phyloP scores from a whole-genome alignment of 2,329 filamentous ascomycete genomes.

The Alternaria metachromatica region DNA sequence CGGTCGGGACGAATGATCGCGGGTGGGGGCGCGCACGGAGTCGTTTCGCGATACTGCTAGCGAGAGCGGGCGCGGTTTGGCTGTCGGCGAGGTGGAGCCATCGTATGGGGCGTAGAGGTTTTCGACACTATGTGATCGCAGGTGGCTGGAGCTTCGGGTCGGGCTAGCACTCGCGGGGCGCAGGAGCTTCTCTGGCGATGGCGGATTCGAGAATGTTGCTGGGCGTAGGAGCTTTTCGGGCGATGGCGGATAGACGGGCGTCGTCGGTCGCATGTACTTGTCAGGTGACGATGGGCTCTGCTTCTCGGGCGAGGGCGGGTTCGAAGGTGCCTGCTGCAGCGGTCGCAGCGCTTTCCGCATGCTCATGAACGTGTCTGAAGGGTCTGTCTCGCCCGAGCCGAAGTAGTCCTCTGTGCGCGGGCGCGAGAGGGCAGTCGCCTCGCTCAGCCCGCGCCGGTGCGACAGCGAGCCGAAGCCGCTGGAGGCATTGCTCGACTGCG shows the following conservation, averaged over 20 bases:
- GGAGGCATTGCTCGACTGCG: conserved; percentile 75
- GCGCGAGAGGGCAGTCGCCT: conserved; percentile 65
- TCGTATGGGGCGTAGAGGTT: conserved; percentile 52
- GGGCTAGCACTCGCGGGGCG: conserved; percentile 22
- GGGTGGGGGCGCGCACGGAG: conserved; percentile 46
- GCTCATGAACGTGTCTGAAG: conserved; percentile 73
- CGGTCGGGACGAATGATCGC: conserved; percentile 41
- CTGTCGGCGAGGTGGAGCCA: conserved; percentile 51
- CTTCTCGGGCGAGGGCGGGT: conserved; percentile 33
- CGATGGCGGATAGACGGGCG: conserved; percentile 1
- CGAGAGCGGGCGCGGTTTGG: conserved; percentile 54
- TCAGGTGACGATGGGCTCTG: conserved; percentile 9
- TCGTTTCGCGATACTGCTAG: conserved; percentile 49
- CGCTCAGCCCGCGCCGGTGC: conserved; percentile 79
- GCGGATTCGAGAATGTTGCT: conserved; percentile 8
- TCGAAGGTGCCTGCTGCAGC: conserved; percentile 41
- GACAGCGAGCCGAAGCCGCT: conserved; percentile 57
- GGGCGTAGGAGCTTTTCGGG: conserved; percentile 35
- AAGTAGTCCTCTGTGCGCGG: conserved; percentile 58
- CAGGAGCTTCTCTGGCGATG: conserved; percentile 31
- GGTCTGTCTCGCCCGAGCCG: conserved; percentile 51
- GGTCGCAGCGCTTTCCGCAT: conserved; percentile 78
- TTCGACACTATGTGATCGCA: conserved; percentile 52
- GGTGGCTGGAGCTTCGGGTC: conserved; percentile 32
- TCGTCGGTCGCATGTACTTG: conserved; percentile 4